These are phyloP conservation scores for Pseudopithomyces maydicus DNA, from an alignment of 2,329 filamentous ascomycete species.

Conservation along the genomic window DNA sequence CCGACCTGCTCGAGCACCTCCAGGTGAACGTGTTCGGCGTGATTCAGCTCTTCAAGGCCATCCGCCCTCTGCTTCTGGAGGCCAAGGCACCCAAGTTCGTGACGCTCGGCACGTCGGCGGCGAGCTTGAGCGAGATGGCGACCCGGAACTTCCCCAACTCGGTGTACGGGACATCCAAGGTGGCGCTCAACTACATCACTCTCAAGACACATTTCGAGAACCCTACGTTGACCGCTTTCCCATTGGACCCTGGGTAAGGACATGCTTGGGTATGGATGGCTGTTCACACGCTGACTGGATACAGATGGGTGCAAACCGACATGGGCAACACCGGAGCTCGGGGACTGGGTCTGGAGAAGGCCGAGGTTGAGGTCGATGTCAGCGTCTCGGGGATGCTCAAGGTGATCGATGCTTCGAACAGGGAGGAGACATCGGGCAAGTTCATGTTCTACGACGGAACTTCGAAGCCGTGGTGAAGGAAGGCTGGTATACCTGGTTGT, in stretches of 20 bases:
- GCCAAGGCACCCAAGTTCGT: constrained; percentile 10
- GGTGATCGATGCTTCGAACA: constrained; percentile 14
- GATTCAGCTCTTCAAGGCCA: constrained; percentile 40
- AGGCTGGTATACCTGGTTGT: not conserved
- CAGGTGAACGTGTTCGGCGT: constrained; percentile 48
- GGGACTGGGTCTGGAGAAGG: constrained; percentile 10
- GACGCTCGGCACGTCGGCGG: not conserved
- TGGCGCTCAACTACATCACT: constrained; percentile 17
- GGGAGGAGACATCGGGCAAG: constrained; percentile 11
- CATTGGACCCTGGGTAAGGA: constrained; percentile 6
- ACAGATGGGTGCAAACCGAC: constrained; percentile 20
- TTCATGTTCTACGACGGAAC: constrained; percentile 12
- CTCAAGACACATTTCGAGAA: constrained; percentile 13
- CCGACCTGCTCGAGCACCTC: constrained; percentile 42
- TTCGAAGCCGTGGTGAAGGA: not conserved
- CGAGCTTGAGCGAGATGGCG: not conserved
- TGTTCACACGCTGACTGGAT: not conserved
- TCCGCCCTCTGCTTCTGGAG: constrained; percentile 43
- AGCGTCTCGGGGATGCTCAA: constrained; percentile 15
- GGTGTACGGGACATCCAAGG: constrained; percentile 11
- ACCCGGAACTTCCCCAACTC: not conserved
- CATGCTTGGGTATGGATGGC: not conserved
- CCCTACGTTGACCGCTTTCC: constrained; percentile 12
- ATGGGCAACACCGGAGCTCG: constrained; percentile 11
- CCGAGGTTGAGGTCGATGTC: constrained; percentile 15